A percentile compares a stretch with the other conserved stretches of the same genome.
Conservation (phyloP, 495 filamentous ascomycete genomes). For the Niebla homalea region DNA sequence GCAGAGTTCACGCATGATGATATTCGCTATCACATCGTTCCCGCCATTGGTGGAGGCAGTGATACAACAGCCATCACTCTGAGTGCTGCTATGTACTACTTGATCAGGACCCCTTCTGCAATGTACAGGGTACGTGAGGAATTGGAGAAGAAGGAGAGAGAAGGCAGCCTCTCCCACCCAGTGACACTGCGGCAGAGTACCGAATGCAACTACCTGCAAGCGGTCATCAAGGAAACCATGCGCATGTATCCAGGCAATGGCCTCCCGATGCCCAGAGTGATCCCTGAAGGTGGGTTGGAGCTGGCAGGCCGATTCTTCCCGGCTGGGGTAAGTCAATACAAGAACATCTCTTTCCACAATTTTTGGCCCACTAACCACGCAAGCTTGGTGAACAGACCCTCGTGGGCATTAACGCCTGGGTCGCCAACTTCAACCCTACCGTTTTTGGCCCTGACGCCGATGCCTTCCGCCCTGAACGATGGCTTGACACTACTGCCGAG, state of each 20-base stretch:
- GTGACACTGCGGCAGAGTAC: slow-evolving; percentile 39
- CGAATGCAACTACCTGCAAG: slow-evolving; percentile 35
- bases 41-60: slow-evolving; percentile 40
- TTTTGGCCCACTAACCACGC: too few relatives aligned
- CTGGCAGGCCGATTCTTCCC: neutral
- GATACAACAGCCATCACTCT: slow-evolving; percentile 44
- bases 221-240: slow-evolving; percentile 34
- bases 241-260: slow-evolving; percentile 14
- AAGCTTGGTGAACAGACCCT: slow-evolving; percentile 17
- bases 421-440: slow-evolving; percentile 32
- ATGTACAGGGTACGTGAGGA: slow-evolving; percentile 29
- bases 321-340: slow-evolving; percentile 2
- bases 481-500: slow-evolving; percentile 22
- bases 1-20: slow-evolving; percentile 35
- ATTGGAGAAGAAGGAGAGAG: slow-evolving; percentile 9
- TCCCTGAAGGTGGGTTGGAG: neutral
- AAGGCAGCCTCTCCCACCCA: slow-evolving; percentile 19
- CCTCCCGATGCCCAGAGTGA: neutral
- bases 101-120: slow-evolving; percentile 27
- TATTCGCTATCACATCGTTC: slow-evolving; percentile 24
- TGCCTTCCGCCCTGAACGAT: slow-evolving; percentile 34
- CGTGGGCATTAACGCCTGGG: slow-evolving; percentile 43
- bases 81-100: slow-evolving; percentile 35
- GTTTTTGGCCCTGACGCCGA: slow-evolving; percentile 34
- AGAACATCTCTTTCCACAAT: neutral